Conservation (phyloP, 2,329 filamentous ascomycete species). For the Pseudocercospora crystallina region DNA sequence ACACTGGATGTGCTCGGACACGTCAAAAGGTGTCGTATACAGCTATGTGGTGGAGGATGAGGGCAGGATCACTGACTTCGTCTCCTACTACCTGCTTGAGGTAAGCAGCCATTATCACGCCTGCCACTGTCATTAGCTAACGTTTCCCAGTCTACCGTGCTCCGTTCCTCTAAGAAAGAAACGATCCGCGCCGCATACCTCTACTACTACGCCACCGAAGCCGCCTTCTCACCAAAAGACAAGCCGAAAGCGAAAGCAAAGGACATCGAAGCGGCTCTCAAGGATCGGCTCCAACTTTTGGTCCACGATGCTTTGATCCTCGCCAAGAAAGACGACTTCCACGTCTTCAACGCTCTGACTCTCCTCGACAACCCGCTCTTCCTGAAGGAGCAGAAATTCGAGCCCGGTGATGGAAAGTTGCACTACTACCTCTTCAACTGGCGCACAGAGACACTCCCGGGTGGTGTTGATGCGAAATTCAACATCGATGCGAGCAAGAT, state of each 20-base stretch:
- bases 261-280: constrained; percentile 60
- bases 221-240: constrained; percentile 57
- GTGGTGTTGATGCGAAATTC: constrained; percentile 80
- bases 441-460: constrained; percentile 77
- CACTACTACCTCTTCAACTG: constrained; percentile 99
- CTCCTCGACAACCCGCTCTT: constrained; percentile 93
- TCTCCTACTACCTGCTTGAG: constrained; percentile 94
- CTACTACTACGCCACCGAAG: constrained; percentile 92
- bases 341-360: constrained; percentile 95
- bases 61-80: constrained; percentile 88
- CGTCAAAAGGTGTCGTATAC: constrained; percentile 82
- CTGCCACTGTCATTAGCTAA: constrained; percentile 10
- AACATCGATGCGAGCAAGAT: constrained; percentile 72
- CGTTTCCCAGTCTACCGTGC: constrained; percentile 67
- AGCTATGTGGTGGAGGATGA: constrained; percentile 80
- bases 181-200: constrained; percentile 88
- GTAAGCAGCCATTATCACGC: constrained; percentile 16
- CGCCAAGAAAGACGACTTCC: constrained; percentile 80
- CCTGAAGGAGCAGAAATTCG: constrained; percentile 91
- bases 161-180: constrained; percentile 72
- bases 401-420: constrained; percentile 87
- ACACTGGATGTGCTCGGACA: constrained; percentile 82
- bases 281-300: constrained; percentile 75
- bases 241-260: constrained; percentile 43
- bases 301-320: constrained; percentile 84